These are phyloP conservation scores for Vitis hybrid DNA, from an alignment of 177 flowering plant species.

Conservation along the genomic window DNA sequence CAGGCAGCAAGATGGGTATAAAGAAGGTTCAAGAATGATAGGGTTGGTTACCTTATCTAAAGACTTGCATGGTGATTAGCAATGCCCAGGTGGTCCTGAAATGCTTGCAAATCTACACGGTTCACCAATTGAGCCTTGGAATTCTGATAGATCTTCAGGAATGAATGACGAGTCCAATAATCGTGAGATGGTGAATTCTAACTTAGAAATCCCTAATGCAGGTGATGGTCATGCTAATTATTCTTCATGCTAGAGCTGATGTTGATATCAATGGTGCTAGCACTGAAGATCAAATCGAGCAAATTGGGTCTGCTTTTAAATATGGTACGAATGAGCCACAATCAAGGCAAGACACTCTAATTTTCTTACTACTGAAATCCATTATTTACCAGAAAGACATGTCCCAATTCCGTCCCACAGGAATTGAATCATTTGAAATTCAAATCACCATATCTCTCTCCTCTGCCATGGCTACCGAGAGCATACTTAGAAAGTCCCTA, in stretches of 20 bases:
- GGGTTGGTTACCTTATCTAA: slow-evolving; percentile 24
- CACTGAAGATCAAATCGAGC: slow-evolving; percentile 41
- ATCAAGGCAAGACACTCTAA: slow-evolving; percentile 27
- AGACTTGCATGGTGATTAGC: slow-evolving; percentile 21
- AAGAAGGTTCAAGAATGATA: too few relatives aligned
- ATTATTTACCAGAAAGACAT: too few relatives aligned
- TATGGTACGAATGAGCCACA: slow-evolving; percentile 36
- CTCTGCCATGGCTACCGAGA: too few relatives aligned
- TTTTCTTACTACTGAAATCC: background rate
- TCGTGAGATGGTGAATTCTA: slow-evolving; percentile 22
- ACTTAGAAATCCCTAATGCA: slow-evolving; percentile 35
- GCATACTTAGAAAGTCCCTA: too few relatives aligned
- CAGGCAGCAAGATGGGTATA: too few relatives aligned
- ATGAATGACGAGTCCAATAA: slow-evolving; percentile 36
- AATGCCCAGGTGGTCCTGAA: slow-evolving; percentile 17
- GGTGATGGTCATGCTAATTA: slow-evolving; percentile 32
- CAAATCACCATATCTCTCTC: too few relatives aligned
- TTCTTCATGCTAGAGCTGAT: slow-evolving; percentile 42
- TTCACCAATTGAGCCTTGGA: slow-evolving; percentile 25
- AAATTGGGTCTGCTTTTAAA: slow-evolving; percentile 29
- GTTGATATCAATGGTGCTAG: slow-evolving; percentile 59
- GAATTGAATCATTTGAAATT: too few relatives aligned
- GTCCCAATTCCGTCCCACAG: too few relatives aligned
- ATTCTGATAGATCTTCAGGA: slow-evolving; percentile 29
- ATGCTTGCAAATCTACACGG: slow-evolving; percentile 22